A percentile compares a stretch with the other conserved stretches of the same genome.
Conservation (phyloP, 306 rosid species). For the Medicago lupulina region DNA sequence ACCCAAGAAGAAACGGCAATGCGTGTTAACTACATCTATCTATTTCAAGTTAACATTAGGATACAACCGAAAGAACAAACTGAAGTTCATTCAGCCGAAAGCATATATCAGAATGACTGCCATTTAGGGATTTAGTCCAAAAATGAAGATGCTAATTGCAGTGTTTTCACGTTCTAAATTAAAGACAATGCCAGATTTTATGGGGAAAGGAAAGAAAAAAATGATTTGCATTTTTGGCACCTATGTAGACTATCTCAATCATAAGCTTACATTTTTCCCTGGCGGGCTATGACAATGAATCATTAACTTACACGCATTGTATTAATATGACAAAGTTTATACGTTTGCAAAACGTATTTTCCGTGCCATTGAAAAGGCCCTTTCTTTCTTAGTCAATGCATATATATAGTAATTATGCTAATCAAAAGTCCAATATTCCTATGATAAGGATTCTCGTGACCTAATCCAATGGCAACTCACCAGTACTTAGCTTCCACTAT, state of each 20-base stretch:
- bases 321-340: too few relatives aligned
- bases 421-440: slow-evolving; percentile 28
- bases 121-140: slow-evolving; percentile 20
- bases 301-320: background rate
- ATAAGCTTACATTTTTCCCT: slow-evolving; percentile 32
- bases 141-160: slow-evolving; percentile 19
- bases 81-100: background rate
- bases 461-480: slow-evolving; percentile 2
- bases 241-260: slow-evolving; percentile 26
- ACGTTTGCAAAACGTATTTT: too few relatives aligned
- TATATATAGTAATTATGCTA: slow-evolving; percentile 13
- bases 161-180: slow-evolving; percentile 27
- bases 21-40: too few relatives aligned
- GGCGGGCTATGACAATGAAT: slow-evolving; percentile 36
- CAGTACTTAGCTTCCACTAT: slow-evolving; percentile 5
- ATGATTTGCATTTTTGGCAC: slow-evolving; percentile 21
- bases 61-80: slow-evolving; percentile 19
- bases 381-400: too few relatives aligned
- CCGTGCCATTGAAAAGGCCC: too few relatives aligned
- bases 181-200: slow-evolving; percentile 29
- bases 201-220: slow-evolving; percentile 9
- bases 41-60: slow-evolving; percentile 14
- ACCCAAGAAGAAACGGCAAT: too few relatives aligned
- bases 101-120: slow-evolving; percentile 5
- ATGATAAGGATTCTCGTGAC: slow-evolving; percentile 2